phyloP scores from a whole-genome alignment of 2,329 filamentous ascomycete genomes.

The Torrubiellomyces zombiae region DNA sequence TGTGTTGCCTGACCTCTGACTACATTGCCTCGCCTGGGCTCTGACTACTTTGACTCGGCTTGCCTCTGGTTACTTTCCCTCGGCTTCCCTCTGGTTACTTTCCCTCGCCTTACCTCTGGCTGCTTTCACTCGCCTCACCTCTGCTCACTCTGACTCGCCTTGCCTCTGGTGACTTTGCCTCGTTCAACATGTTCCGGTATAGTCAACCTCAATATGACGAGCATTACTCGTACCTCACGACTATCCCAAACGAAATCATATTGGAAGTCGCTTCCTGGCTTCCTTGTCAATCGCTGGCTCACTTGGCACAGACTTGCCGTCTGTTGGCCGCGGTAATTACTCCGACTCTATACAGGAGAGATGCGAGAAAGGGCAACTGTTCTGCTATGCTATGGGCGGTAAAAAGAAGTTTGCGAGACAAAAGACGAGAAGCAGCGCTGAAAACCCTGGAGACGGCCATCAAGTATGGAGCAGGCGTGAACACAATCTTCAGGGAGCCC shows the following conservation, averaged over 20 bases:
- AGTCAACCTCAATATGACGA: too few relatives aligned
- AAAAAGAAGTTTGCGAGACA: background rate
- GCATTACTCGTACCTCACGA: too few relatives aligned
- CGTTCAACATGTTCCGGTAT: too few relatives aligned
- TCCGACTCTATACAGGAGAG: background rate
- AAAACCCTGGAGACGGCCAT: background rate
- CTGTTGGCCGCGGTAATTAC: background rate
- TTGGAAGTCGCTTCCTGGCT: background rate
- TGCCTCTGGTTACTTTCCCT: too few relatives aligned
- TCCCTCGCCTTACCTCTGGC: too few relatives aligned
- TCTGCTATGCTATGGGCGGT: slow-evolving; percentile 3
- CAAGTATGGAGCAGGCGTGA: slow-evolving; percentile 1
- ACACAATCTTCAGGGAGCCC: background rate
- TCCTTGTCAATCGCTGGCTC: background rate
- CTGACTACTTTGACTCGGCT: too few relatives aligned
- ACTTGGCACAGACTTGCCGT: background rate
- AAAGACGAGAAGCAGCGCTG: background rate
- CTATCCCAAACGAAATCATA: slow-evolving; percentile 2
- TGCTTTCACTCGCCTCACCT: too few relatives aligned
- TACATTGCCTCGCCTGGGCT: too few relatives aligned
- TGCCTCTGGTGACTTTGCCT: too few relatives aligned
- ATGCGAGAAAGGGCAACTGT: slow-evolving; percentile 1
- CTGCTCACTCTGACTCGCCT: too few relatives aligned
- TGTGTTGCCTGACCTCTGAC: too few relatives aligned
- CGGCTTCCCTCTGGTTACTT: too few relatives aligned